These are phyloP conservation scores for Diaporthe citri DNA, from an alignment of 2,329 filamentous ascomycete genomes.

Conservation along the genomic window DNA sequence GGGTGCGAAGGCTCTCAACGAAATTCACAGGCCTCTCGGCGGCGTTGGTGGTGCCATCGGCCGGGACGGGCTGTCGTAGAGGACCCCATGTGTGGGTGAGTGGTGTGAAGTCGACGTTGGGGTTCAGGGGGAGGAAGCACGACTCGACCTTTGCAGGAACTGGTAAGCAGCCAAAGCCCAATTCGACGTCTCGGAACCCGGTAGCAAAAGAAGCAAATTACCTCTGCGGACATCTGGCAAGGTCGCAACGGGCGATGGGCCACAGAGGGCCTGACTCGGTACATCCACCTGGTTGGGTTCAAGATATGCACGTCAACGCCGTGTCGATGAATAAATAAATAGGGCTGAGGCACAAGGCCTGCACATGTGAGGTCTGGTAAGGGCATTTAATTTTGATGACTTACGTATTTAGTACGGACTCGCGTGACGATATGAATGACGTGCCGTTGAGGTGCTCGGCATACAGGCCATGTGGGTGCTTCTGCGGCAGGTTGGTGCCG, in stretches of 20 bases:
- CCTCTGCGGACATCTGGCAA: constrained; percentile 33
- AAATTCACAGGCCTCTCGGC: constrained; percentile 46
- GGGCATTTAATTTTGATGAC: neutral
- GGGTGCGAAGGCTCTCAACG: constrained; percentile 60
- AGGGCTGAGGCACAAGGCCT: constrained; percentile 15
- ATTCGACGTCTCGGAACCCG: constrained; percentile 8
- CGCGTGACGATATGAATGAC: constrained; percentile 45
- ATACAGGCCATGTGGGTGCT: constrained; percentile 46
- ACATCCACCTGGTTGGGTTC: constrained; percentile 45
- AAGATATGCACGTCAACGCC: constrained; percentile 28
- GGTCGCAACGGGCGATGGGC: constrained; percentile 41
- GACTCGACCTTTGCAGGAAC: constrained; percentile 40
- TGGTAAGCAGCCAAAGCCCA: constrained; percentile 8
- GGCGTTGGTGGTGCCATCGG: neutral
- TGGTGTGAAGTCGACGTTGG: constrained; percentile 42
- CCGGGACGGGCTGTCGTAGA: neutral
- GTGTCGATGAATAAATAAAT: neutral
- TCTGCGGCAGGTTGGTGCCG: constrained; percentile 45
- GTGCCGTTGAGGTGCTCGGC: constrained; percentile 49
- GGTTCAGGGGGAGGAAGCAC: constrained; percentile 43
- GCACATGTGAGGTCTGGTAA: neutral
- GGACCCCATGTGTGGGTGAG: constrained; percentile 43
- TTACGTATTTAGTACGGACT: constrained; percentile 43
- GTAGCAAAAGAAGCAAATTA: constrained; percentile 22
- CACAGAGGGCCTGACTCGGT: constrained; percentile 48